These are phyloP conservation scores for Dactylorhiza incarnata DNA, from an alignment of 106 monocot genomes.

Conservation along the genomic window DNA sequence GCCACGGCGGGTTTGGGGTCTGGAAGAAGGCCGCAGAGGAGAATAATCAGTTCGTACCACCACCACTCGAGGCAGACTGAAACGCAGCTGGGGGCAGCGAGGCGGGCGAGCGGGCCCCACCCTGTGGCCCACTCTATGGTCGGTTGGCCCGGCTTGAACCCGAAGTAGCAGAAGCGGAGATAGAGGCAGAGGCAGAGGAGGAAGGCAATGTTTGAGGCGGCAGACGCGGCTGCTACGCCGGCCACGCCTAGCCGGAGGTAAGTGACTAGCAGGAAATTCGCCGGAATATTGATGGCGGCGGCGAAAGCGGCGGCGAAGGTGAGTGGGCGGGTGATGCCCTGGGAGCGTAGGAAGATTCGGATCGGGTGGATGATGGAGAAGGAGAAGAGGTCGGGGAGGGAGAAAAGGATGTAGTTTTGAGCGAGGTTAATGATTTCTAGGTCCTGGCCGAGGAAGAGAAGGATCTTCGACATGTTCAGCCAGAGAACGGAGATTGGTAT, in stretches of 20 bases:
- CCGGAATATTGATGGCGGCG: slow-evolving; percentile 13
- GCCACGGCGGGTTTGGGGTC: slow-evolving; percentile 27
- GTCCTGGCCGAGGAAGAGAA: slow-evolving; percentile 18
- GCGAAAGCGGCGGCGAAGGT: slow-evolving; percentile 16
- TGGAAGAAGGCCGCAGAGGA: slow-evolving; percentile 23
- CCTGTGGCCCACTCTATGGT: slow-evolving; percentile 10
- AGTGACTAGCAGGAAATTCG: slow-evolving; percentile 8
- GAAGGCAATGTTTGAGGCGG: slow-evolving; percentile 13
- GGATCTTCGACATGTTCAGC: slow-evolving; percentile 17
- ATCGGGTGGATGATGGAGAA: slow-evolving; percentile 31
- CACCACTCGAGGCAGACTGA: slow-evolving; percentile 41
- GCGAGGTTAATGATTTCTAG: slow-evolving; percentile 10
- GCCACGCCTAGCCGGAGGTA: background rate
- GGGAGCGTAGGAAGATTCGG: slow-evolving; percentile 26
- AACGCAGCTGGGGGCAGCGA: slow-evolving; percentile 24
- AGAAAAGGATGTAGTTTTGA: slow-evolving; percentile 13
- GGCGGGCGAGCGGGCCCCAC: slow-evolving; percentile 20
- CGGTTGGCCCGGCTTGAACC: background rate
- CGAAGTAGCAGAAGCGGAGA: background rate
- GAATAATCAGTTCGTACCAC: slow-evolving; percentile 37
- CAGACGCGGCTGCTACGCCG: slow-evolving; percentile 22
- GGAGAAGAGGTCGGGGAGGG: slow-evolving; percentile 25
- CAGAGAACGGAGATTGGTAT: slow-evolving; percentile 26
- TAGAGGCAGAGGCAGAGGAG: slow-evolving; percentile 11
- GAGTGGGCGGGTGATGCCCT: slow-evolving; percentile 21